These are phyloP conservation scores for Juncus effusus DNA, from an alignment of 176 grass and related monocot species.

Conservation along the genomic window DNA sequence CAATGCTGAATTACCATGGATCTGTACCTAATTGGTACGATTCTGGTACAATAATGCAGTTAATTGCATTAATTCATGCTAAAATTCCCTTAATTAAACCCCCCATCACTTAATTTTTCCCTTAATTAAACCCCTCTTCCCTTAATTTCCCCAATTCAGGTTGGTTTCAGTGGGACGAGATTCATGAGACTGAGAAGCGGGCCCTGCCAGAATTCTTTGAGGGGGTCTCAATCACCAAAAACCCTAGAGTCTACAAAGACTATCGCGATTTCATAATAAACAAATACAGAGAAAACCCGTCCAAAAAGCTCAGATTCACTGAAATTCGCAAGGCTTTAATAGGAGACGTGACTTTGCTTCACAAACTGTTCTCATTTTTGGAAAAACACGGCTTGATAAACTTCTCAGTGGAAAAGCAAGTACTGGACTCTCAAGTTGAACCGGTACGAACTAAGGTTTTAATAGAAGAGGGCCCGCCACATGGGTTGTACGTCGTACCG, in stretches of 20 bases:
- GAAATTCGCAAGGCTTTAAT: conserved; percentile 73
- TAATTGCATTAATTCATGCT: not conserved
- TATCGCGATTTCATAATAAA: conserved; percentile 94
- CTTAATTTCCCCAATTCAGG: conserved; percentile 27
- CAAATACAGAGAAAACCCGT: conserved; percentile 75
- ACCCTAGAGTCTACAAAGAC: conserved; percentile 93
- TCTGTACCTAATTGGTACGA: not conserved
- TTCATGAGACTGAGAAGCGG: conserved; percentile 68
- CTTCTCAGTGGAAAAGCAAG: conserved; percentile 35
- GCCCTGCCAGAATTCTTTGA: conserved; percentile 91
- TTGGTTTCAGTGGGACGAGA: conserved; percentile 95
- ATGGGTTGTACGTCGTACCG: conserved; percentile 27
- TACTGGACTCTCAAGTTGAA: conserved; percentile 1
- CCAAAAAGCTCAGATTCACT: conserved; percentile 66
- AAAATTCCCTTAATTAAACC: not conserved
- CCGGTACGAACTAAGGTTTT: conserved; percentile 41
- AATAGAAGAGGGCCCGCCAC: conserved; percentile 47
- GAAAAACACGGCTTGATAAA: conserved; percentile 67
- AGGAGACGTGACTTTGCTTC: conserved; percentile 62
- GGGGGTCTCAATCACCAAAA: conserved; percentile 62
- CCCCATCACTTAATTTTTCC: not conserved
- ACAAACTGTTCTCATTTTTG: conserved; percentile 66
- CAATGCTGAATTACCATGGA: too few species aligned
- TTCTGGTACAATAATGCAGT: too few species aligned
- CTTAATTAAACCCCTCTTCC: not conserved